Base-by-base conservation (phyloP, 768 basidiomycete species). In the Clathrus columnatus region DNA sequence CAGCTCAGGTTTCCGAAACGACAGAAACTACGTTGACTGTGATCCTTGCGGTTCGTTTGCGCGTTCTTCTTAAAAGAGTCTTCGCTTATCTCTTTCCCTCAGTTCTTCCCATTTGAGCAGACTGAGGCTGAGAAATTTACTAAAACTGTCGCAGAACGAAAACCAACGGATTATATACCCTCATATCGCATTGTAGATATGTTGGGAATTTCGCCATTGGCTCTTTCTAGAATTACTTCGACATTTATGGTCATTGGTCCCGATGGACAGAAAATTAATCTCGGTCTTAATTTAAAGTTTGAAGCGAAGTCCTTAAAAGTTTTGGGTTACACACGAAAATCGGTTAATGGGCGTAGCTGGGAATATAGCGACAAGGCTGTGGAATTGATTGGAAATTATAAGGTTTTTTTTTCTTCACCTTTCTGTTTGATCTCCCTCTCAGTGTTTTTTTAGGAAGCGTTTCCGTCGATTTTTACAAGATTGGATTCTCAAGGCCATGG, bases 281-380 rank as follows among this genome's bases (percentile, higher is more conserved):
- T 98, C 27, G 96, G 96, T 2, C 77, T 99, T 42, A 91, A 89
- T 66, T 79, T 99, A 61, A 99, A 99, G 68, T 99, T 96, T 59
- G 96, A 99, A 64, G 88, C 82, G 11, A 98, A 96, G 70, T 80
- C 83, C 8, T 68, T 92, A 62, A 99, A 98, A 70, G 96, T 99
- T 1, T 76, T 96, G 45, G 88, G 90, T 59, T 97, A 96, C 69
- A 86, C 92, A 6, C 78, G 82, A 58, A 94, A 95, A 70, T 55
- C 54, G 20, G 21, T 45, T n/a, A 81, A 85, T 26, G 85, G 84
- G 7, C 73, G 83, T 7, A 76, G 81, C 29, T 99, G 95, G 96
- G 94, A 99, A 65, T 98, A 87, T 64, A 95, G 91, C 62, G 81
- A 91, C 57, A 89, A 84, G 65, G 85, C 95, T 0, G 70, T 94